These are phyloP conservation scores for Litchi chinensis DNA, from an alignment of 345 rosid species.

Conservation along the genomic window DNA sequence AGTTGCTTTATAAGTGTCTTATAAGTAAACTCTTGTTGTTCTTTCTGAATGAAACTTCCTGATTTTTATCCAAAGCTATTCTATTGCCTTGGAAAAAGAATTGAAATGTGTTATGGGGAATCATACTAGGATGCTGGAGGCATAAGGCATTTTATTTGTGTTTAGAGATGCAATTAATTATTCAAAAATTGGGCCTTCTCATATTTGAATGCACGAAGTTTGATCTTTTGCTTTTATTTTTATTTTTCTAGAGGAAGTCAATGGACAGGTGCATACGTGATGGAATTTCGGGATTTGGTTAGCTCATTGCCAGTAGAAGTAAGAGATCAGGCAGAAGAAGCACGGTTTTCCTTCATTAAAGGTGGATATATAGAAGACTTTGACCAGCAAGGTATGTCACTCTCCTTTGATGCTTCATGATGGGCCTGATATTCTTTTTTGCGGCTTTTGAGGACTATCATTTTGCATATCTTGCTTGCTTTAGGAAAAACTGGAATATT, in stretches of 20 bases:
- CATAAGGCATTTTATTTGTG: background rate
- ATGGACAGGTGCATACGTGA: constrained; percentile 88
- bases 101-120: background rate
- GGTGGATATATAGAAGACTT: constrained; percentile 83
- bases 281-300: constrained; percentile 77
- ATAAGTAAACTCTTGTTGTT: background rate
- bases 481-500: background rate
- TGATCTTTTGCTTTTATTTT: background rate
- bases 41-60: background rate
- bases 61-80: background rate
- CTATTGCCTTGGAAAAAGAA: background rate
- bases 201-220: constrained; percentile 8
- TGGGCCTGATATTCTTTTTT: background rate
- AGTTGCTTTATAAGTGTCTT: background rate
- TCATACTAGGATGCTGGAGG: background rate
- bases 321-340: constrained; percentile 49
- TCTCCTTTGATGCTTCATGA: background rate
- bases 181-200: constrained; percentile 8
- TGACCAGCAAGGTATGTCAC: constrained; percentile 44
- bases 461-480: background rate
- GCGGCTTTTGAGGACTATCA: background rate
- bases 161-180: background rate
- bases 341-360: constrained; percentile 79
- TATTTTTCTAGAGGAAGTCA: constrained; percentile 61
- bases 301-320: constrained; percentile 43